phyloP scores from a whole-genome alignment of 2,329 filamentous ascomycete species.

The Colletotrichum truncatum region DNA sequence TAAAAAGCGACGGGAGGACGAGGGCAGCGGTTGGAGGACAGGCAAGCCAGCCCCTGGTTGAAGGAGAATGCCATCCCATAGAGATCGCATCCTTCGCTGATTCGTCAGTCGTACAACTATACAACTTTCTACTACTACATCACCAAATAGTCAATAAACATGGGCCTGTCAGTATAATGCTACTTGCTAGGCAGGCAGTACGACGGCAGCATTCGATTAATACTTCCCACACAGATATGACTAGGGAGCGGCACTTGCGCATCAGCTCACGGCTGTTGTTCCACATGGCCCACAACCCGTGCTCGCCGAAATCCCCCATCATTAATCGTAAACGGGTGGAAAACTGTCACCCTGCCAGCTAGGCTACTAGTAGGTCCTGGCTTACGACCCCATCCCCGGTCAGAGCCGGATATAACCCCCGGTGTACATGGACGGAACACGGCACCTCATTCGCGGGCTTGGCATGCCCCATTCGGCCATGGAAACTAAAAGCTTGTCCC shows the following conservation, averaged over 20 bases:
- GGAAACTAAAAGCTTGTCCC: slow-evolving; percentile 28
- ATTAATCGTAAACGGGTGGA: not conserved
- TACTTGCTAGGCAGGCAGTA: not conserved
- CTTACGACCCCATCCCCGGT: not conserved
- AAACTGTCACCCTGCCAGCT: not conserved
- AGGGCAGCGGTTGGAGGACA: not conserved
- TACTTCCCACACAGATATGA: not conserved
- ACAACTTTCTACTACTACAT: too few species aligned
- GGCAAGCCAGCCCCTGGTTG: not conserved
- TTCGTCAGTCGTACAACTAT: not conserved
- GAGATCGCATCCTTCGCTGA: not conserved
- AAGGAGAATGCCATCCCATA: not conserved
- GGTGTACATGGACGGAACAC: slow-evolving; percentile 12
- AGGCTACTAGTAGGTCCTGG: not conserved
- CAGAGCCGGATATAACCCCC: not conserved
- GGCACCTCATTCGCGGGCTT: slow-evolving; percentile 26
- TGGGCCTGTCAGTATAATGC: not conserved
- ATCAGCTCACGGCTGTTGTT: slow-evolving; percentile 5
- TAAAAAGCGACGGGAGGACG: not conserved
- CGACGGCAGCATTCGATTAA: slow-evolving; percentile 5
- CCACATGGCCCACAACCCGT: slow-evolving; percentile 17
- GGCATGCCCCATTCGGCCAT: slow-evolving; percentile 9
- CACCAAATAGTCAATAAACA: not conserved
- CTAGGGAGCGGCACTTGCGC: not conserved
- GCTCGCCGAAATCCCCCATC: slow-evolving; percentile 5